These are phyloP conservation scores for Stentor coeruleus DNA, from an alignment of 73 alveolate genomes.

Conservation along the genomic window DNA sequence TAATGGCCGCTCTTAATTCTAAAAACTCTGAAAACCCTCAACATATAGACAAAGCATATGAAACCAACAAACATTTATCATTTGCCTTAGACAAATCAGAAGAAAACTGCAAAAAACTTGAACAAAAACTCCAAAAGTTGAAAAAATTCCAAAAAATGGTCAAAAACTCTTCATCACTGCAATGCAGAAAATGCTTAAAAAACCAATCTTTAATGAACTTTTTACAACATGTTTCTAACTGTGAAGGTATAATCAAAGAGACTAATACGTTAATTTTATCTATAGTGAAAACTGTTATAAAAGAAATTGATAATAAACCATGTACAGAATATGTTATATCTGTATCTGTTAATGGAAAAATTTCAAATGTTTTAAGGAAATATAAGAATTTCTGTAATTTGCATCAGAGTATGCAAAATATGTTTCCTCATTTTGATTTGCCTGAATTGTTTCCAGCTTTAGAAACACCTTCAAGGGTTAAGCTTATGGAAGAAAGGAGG, in stretches of 20 bases:
- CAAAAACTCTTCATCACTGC: constrained; percentile 40
- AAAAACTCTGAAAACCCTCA: constrained; percentile 29
- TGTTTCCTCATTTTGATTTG: constrained; percentile 16
- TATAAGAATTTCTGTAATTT: constrained; percentile 72
- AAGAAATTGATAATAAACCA: constrained; percentile 29
- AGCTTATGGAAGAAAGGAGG: constrained; percentile 9
- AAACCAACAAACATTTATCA: constrained; percentile 41
- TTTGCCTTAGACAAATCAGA: constrained; percentile 57
- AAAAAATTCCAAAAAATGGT: constrained; percentile 45
- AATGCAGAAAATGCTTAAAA: constrained; percentile 45
- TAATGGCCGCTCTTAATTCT: constrained; percentile 6
- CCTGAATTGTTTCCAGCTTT: background rate
- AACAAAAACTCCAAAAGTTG: constrained; percentile 38
- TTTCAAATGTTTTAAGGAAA: constrained; percentile 61
- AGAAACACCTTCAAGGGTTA: background rate
- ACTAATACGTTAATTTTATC: background rate
- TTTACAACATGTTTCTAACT: background rate
- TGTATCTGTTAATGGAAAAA: constrained; percentile 44
- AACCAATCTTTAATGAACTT: constrained; percentile 27
- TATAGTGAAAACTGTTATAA: background rate
- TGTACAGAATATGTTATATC: constrained; percentile 77
- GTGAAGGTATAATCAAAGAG: background rate
- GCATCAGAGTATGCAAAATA: constrained; percentile 26
- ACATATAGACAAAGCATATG: constrained; percentile 41
- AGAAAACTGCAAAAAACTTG: constrained; percentile 45